Conservation (phyloP, 306 rosid genomes). For the Malus sylvestris region DNA sequence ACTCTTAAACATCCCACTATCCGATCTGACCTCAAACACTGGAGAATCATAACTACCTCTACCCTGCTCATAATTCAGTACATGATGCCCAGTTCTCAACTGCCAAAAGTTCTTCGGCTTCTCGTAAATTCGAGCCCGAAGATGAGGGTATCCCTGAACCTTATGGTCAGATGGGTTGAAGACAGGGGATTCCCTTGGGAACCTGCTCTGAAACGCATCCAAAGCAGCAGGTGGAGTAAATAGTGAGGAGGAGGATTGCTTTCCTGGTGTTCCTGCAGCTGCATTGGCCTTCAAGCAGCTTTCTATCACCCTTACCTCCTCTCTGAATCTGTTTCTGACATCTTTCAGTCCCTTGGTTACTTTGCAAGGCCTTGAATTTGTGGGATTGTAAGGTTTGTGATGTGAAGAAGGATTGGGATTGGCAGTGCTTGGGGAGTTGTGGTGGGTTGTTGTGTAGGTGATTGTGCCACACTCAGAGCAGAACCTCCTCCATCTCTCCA, state of each 20-base stretch:
- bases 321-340: conserved; percentile 60
- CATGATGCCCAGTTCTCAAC: conserved; percentile 32
- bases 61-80: conserved; percentile 23
- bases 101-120: conserved; percentile 37
- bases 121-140: conserved; percentile 27
- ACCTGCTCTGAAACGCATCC: conserved; percentile 16
- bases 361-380: conserved; percentile 36
- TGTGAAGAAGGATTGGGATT: conserved; percentile 13
- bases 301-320: conserved; percentile 78
- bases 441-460: conserved; percentile 20
- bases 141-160: conserved; percentile 69
- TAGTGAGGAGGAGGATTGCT: conserved; percentile 40
- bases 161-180: conserved; percentile 69
- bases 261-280: conserved; percentile 20
- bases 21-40: conserved; percentile 53
- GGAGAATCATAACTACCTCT: conserved; percentile 41
- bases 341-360: conserved; percentile 38
- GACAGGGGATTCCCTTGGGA: conserved; percentile 51
- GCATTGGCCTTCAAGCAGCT: conserved; percentile 50
- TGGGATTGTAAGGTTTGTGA: conserved; percentile 25
- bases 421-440: conserved; percentile 23
- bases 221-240: conserved; percentile 24
- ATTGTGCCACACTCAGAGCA: conserved; percentile 73
- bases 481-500: conserved; percentile 46
- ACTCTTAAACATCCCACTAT: conserved; percentile 28